Conservation (phyloP, 345 rosid species). For the Geranium rotundifolium region DNA sequence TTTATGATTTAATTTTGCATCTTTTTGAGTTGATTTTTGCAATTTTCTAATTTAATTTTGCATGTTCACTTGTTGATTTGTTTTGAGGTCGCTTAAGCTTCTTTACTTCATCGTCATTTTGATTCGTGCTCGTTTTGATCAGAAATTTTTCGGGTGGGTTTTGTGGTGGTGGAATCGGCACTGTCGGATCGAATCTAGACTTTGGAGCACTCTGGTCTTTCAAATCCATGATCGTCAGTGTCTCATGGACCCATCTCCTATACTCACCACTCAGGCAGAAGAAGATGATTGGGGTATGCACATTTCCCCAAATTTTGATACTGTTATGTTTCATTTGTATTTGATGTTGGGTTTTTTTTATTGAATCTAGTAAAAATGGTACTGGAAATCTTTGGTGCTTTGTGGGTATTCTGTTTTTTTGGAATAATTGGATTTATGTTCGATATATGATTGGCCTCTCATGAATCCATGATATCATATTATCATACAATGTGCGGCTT, state of each 20-base stretch:
- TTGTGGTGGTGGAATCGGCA: constrained; percentile 4
- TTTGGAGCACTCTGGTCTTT: constrained; percentile 34
- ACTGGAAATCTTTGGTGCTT: too few species aligned
- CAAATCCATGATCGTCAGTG: constrained; percentile 65
- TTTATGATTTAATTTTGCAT: too few species aligned
- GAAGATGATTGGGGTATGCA: constrained; percentile 82
- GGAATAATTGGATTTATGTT: too few species aligned
- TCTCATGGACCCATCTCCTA: constrained; percentile 59
- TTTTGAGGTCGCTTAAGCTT: neutral
- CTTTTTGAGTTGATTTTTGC: too few species aligned
- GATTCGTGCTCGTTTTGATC: neutral
- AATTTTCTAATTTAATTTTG: too few species aligned
- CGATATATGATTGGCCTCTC: too few species aligned
- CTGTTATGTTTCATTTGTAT: neutral
- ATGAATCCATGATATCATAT: too few species aligned
- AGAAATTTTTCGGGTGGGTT: constrained; percentile 5
- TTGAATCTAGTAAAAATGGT: too few species aligned
- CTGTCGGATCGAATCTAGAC: constrained; percentile 22
- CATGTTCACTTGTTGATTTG: too few species aligned
- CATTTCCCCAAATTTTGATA: neutral
- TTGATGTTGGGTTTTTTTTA: neutral
- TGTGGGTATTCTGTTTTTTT: too few species aligned
- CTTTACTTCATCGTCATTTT: neutral
- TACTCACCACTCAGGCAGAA: constrained; percentile 32
- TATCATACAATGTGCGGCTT: too few species aligned